Base-by-base conservation (phyloP, 768 basidiomycete species). In the Polyporus arcularius region DNA sequence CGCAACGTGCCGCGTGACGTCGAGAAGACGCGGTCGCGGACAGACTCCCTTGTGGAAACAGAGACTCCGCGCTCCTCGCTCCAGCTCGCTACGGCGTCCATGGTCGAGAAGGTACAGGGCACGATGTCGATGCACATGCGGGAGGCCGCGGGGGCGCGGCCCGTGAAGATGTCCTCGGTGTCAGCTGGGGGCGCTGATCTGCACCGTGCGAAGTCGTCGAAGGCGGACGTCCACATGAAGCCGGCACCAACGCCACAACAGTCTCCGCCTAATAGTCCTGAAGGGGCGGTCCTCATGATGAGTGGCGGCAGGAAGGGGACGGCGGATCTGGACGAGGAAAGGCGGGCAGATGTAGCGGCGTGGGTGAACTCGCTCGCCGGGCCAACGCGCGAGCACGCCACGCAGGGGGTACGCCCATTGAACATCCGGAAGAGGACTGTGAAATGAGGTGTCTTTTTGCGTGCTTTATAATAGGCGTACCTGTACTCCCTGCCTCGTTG, bases 1-100 rank as follows among this genome's bases (percentile, higher is more conserved):
- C 59, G 53, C 48, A 54, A 43, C 26, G 32, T 55, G 2, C 54
- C 60, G 41, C 49, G 32, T 45, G 54, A 61, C 38, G 41, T 55
- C 4, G 39, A 11, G 52, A n/a, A 26, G 52, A 54, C 11, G 53
- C 57, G 16, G 12, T 32, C 16, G 30, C 45, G 45, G 53, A 30
- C 26, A 46, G 46, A 35, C 35, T 35, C 35, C 35, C 35, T 35
- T 21, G 46, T 14, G 46, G 28, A 38, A 16, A 43, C 59, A n/a
- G 53, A 55, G 30, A 38, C 46, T 3, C 18, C 46, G 21, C 46
- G 41, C 31, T 45, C 57, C n/a, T 51, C 38, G 32, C 43, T 45
- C 43, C 39, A 53, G 51, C 51, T 53, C 40, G 59, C 47, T 42
- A 53, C 58, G 26, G 11, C 31, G 26, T 52, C 51, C 26, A 8